Conservation (phyloP, 225 moss, liverwort and hornwort genomes). For the Asterella californica region DNA sequence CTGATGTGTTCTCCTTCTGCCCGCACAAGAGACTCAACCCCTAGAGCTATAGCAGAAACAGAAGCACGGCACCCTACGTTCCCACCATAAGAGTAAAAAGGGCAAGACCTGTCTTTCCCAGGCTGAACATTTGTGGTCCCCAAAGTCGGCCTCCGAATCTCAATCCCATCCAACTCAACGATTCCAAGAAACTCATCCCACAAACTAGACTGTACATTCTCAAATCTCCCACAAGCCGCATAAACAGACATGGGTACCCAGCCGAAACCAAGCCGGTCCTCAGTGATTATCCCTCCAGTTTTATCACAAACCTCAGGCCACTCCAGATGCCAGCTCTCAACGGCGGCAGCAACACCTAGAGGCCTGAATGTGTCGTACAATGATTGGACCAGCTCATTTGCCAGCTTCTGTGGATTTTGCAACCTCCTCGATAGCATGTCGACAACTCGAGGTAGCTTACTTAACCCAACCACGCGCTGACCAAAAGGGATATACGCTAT, state of each 20-base stretch:
- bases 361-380: conserved; percentile 68
- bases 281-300: conserved; percentile 14
- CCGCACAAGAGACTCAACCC: conserved; percentile 61
- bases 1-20: conserved; percentile 52
- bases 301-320: conserved; percentile 55
- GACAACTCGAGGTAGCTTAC: conserved; percentile 86
- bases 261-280: conserved; percentile 36
- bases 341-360: conserved; percentile 70
- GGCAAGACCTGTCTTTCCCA: conserved; percentile 23
- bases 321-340: conserved; percentile 92
- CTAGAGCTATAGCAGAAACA: conserved; percentile 54
- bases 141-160: conserved; percentile 20
- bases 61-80: conserved; percentile 24
- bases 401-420: conserved; percentile 78
- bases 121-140: conserved; percentile 13
- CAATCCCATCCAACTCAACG: conserved; percentile 44
- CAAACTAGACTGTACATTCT: conserved; percentile 40
- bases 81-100: conserved; percentile 29
- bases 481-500: conserved; percentile 80
- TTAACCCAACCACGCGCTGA: conserved; percentile 94
- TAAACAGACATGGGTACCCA: conserved; percentile 50
- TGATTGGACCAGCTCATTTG: conserved; percentile 59
- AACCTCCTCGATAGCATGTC: conserved; percentile 82
- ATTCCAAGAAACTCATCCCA: conserved; percentile 87
- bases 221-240: conserved; percentile 70